Conservation (phyloP, 2,329 filamentous ascomycete genomes). For the Hypoxylon sp. region DNA sequence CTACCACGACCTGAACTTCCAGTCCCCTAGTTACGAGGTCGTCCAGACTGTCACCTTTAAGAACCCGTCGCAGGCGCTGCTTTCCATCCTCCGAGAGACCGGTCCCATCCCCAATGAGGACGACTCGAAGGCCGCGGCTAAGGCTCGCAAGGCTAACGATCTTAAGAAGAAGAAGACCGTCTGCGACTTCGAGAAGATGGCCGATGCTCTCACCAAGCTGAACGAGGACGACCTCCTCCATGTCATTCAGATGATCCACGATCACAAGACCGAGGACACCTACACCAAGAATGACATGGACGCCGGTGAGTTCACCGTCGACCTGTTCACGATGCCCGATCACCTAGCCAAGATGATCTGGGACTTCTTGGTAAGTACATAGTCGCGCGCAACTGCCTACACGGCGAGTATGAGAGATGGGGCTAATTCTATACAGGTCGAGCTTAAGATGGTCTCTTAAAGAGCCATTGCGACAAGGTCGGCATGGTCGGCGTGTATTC, state of each 20-base stretch:
- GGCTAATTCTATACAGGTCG: conserved; percentile 45
- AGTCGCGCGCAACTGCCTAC: neutral
- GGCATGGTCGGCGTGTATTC: conserved; percentile 13
- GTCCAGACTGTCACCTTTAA: conserved; percentile 88
- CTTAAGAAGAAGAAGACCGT: conserved; percentile 83
- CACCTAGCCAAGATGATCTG: conserved; percentile 91
- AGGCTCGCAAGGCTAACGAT: conserved; percentile 69
- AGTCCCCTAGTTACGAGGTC: conserved; percentile 83
- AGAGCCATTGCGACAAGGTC: conserved; percentile 5
- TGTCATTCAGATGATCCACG: conserved; percentile 97
- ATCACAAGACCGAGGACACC: conserved; percentile 93
- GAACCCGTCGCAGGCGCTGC: conserved; percentile 90
- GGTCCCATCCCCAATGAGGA: conserved; percentile 86
- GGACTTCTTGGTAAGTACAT: conserved; percentile 77
- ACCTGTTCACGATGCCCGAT: conserved; percentile 97
- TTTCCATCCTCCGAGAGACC: conserved; percentile 84
- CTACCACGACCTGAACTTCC: conserved; percentile 93
- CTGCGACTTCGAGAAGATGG: conserved; percentile 94
- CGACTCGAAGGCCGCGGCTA: conserved; percentile 73
- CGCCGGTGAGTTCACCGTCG: conserved; percentile 97
- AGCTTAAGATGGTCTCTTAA: conserved; percentile 50
- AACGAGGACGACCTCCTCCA: conserved; percentile 93
- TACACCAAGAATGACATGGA: conserved; percentile 98
- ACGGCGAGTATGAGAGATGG: conserved; percentile 13
- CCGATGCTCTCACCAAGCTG: conserved; percentile 89